phyloP scores from a whole-genome alignment of 257 asterid species.

The Fraxinus cuspidata region DNA sequence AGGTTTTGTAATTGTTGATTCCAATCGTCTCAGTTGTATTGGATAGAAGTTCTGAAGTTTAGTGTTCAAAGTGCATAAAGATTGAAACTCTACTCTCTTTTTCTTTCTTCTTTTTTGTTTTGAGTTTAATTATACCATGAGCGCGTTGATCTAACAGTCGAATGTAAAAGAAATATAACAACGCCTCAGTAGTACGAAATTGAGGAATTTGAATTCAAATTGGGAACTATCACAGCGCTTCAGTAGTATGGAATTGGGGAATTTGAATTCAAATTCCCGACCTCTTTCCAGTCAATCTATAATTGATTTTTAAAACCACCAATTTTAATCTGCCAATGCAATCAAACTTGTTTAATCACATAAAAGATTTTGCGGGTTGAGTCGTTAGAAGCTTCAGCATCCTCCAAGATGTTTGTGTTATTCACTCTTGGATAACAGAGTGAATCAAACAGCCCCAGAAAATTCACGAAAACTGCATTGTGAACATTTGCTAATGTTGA shows the following conservation, averaged over 20 bases:
- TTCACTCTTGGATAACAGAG: not conserved
- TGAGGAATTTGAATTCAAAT: not conserved
- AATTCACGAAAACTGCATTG: not conserved
- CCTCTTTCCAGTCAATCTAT: not conserved
- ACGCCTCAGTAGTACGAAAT: not conserved
- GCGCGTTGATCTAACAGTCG: slow-evolving; percentile 24
- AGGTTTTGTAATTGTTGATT: slow-evolving; percentile 35
- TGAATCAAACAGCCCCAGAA: not conserved
- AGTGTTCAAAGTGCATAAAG: slow-evolving; percentile 31
- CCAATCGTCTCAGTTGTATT: slow-evolving; percentile 36
- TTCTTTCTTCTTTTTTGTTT: not conserved
- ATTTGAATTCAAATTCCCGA: not conserved
- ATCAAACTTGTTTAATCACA: not conserved
- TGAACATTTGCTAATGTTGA: not conserved
- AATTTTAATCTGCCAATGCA: not conserved
- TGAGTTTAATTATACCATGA: slow-evolving; percentile 17
- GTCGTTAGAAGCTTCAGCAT: not conserved
- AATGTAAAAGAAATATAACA: slow-evolving; percentile 13
- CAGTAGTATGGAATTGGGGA: no score
- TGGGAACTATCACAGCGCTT: no score
- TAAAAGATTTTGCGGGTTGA: not conserved
- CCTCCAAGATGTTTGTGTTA: not conserved
- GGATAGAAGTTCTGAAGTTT: slow-evolving; percentile 23
- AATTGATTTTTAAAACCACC: not conserved
- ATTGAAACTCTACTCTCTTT: slow-evolving; percentile 18